phyloP scores from a whole-genome alignment of 768 basidiomycete species.

The Candolleomyces efflorescens region DNA sequence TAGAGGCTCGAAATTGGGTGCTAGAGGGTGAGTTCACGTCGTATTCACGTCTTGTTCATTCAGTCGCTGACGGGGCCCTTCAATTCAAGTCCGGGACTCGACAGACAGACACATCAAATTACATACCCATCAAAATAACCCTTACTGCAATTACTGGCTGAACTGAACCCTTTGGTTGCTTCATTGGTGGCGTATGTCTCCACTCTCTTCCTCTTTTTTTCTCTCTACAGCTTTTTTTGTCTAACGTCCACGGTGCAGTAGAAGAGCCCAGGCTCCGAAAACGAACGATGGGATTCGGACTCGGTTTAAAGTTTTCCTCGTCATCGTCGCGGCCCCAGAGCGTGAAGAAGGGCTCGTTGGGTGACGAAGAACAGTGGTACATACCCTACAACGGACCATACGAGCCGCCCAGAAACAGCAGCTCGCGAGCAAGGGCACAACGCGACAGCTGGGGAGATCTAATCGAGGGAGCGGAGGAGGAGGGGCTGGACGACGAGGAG shows the following conservation, averaged over 20 bases:
- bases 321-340: constrained; percentile 2
- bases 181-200: constrained; percentile 6
- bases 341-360: not conserved
- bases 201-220: not conserved
- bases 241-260: not conserved
- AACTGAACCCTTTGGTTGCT: not conserved
- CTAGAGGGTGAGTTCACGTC: not conserved
- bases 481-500: constrained; percentile 1
- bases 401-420: constrained; percentile 11
- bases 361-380: constrained; percentile 16
- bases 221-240: not conserved
- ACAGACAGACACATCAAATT: not conserved
- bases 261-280: not conserved
- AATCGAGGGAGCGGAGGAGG: constrained; percentile 9
- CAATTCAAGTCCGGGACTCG: not conserved
- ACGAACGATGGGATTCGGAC: constrained; percentile 7
- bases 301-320: constrained; percentile 7
- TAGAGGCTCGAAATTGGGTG: not conserved
- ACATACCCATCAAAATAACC: constrained; percentile 5
- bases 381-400: constrained; percentile 15
- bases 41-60: too few species aligned
- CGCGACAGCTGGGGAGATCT: constrained; percentile 17
- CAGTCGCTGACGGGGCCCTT: not conserved
- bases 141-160: not conserved
- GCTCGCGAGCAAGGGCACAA: constrained; percentile 5